Evolutionary conservation across 352 stramenopile genomes (phyloP), one percentile per base, ranked within the genome.

Genomic region (Phytophthora litchii): DNA sequence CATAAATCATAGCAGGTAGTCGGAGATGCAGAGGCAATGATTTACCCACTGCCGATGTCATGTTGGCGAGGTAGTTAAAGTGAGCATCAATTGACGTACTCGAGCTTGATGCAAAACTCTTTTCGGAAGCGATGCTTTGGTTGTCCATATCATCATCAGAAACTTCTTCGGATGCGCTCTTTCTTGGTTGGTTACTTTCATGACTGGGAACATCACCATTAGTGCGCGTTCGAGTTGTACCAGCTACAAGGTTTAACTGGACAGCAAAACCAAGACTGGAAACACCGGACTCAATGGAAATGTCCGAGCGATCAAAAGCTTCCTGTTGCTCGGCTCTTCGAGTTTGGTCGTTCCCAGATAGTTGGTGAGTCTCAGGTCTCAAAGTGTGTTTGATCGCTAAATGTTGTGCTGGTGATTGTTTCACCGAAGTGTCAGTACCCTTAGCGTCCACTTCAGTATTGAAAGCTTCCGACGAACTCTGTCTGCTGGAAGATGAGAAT

Each of bases 181-280:
- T 34, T 9, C 36, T 21, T 36, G 41, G 45, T 40, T 51, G 49
- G 16, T 13, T 31, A 11, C 29, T 25, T 38, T 2, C 23, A 51
- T 12, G 42, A 2, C 16, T 53, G 14, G 19, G 5, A 29, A 19
- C 44, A 31, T 21, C 54, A 23, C 53, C 54, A 43, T 35, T 14
- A 21, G 67, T 51, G 5, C 49, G 52, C 9, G 47, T 52, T n/a
- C 57, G 67, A 23, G 58, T 61, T 16, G 48, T 71, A 27, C 60
- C 71, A 43, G 68, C 61, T 32, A 67, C 68, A 51, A 83, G 41
- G 8, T 80, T 59, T 12, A 84, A 53, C 42, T 82, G 63, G 23
- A 74, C 72, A 46, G 69, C 52, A 64, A 82, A 86, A 0, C 76
- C 76, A 34, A 79, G 60, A 48, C 76, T 86, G 3, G 76, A 86